Percentiles rank a stretch among this genome's conserved stretches.
Conservation (phyloP, 164 flowering plant genomes). For the Umbilicus rupestris region DNA sequence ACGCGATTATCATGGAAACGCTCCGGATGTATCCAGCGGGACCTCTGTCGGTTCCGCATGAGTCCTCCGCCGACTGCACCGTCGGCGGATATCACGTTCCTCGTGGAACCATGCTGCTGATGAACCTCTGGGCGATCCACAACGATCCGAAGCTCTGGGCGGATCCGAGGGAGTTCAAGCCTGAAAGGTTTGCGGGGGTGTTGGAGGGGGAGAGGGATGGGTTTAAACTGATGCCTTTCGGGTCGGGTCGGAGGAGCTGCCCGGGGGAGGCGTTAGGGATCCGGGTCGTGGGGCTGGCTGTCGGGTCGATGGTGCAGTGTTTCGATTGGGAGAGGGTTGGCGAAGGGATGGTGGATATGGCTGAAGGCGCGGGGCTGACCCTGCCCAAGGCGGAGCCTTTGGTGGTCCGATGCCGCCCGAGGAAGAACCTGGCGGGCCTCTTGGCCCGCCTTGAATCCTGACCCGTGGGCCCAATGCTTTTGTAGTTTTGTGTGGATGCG, state of each 20-base stretch:
- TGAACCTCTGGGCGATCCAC: conserved; percentile 21
- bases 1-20: conserved; percentile 20
- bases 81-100: conserved; percentile 21
- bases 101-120: conserved; percentile 21
- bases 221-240: conserved; percentile 8
- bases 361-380: conserved; percentile 5
- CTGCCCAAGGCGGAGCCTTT: conserved; percentile 5
- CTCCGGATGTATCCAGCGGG: conserved; percentile 20
- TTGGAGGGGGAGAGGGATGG: conserved; percentile 10
- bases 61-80: conserved; percentile 23
- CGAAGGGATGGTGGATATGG: conserved; percentile 10
- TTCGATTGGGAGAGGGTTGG: too few species aligned
- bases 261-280: conserved; percentile 9
- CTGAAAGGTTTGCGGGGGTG: conserved; percentile 21
- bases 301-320: too few species aligned
- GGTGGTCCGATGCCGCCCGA: not conserved
- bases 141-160: conserved; percentile 17
- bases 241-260: conserved; percentile 11
- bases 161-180: conserved; percentile 19
- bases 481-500: too few species aligned
- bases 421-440: not conserved
- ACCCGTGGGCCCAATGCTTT: too few species aligned
- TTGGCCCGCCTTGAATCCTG: not conserved
- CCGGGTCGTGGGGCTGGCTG: too few species aligned
- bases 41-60: conserved; percentile 18